Evolutionary conservation across 2,329 filamentous ascomycete species (phyloP).

Genomic region (Fusarium sp.): DNA sequence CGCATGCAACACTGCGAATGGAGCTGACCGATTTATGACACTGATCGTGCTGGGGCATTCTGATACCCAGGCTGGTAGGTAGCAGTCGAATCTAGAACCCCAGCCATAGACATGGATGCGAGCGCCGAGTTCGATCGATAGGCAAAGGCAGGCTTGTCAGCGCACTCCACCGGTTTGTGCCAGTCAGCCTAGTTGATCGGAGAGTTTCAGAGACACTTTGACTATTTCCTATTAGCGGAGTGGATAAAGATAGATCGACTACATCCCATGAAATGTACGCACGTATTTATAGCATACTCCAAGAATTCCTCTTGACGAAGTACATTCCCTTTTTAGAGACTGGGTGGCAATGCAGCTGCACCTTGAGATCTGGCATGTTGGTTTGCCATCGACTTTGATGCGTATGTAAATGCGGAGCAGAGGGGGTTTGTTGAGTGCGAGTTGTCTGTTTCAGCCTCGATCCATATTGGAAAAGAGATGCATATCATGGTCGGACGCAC

Average conservation of each 20-base stretch:
- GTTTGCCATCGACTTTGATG: slow-evolving; percentile 20
- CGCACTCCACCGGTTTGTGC: slow-evolving; percentile 28
- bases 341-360: slow-evolving; percentile 29
- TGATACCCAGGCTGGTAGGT: neutral
- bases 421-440: slow-evolving; percentile 3
- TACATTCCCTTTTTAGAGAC: slow-evolving; percentile 32
- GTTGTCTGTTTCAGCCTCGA: slow-evolving; percentile 17
- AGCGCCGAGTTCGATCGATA: slow-evolving; percentile 2
- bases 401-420: neutral
- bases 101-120: slow-evolving; percentile 16
- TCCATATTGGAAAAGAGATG: neutral
- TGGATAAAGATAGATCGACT: slow-evolving; percentile 8
- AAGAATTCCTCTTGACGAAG: slow-evolving; percentile 15
- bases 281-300: neutral
- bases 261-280: neutral
- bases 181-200: slow-evolving; percentile 4
- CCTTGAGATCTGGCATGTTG: slow-evolving; percentile 25
- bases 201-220: slow-evolving; percentile 12
- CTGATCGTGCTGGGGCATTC: neutral
- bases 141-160: neutral
- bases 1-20: neutral
- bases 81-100: slow-evolving; percentile 14
- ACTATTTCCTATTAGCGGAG: neutral
- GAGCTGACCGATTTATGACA: neutral
- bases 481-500: neutral